Evolutionary conservation across 257 asterid species (phyloP), one percentile per base, ranked within the genome.

Genomic region (Plantago elongata): DNA sequence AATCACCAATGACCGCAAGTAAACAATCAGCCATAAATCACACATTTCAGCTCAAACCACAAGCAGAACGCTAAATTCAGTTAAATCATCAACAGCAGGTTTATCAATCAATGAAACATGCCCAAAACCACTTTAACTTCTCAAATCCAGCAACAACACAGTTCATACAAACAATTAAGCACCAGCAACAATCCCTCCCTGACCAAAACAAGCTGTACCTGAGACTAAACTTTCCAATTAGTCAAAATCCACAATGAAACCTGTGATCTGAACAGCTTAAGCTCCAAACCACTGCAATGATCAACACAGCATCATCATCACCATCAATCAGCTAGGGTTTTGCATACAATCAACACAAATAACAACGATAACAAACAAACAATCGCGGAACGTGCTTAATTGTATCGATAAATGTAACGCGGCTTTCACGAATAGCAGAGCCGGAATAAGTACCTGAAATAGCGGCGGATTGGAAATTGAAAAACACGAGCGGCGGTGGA

Each of bases 321-420:
- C 49, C 67, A 74, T 57, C 76, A 66, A 51, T 81, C 85, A 79
- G 75, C 84, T 81, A 82, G 89, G 95, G 91, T 83, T 89, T 76
- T 73, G 74, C 74, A 69, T 67, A 74, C 63, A 44, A 60, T 44
- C 42, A 12, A 22, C 11, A 1, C 43, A 55, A 11, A 49, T 45
- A 52, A 55, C 40, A 34, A 34, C 40, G 8, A 59, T 49, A 34
- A 27, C 46, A 11, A 61, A 50, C 30, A 55, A 46, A 69, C 29
- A 5, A 60, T 57, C 34, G 29, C 57, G 51, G 74, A 72, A 69
- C 49, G 46, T 13, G 60, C 30, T 51, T 44, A 42, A 58, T 54
- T 48, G 57, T 60, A 51, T 56, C 54, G 67, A 49, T 44, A 57
- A 64, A 75, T 55, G 54, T 64, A 18, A 54, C 67, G 11, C 51